These are phyloP conservation scores for Hypoxylon sp. DNA, from an alignment of 2,329 filamentous ascomycete species.

Conservation along the genomic window DNA sequence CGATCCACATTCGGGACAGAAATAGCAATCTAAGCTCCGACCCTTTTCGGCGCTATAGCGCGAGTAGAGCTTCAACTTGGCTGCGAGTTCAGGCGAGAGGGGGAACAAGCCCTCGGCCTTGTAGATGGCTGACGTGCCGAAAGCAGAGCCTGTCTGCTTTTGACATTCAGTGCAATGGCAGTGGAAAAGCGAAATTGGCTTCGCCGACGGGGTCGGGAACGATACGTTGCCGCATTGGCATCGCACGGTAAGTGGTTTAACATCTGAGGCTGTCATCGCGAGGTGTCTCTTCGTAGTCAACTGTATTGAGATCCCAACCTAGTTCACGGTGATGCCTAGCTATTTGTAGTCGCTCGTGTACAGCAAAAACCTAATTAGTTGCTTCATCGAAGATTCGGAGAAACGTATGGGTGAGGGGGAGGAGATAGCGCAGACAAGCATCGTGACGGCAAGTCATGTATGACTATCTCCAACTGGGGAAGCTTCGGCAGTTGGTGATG, in stretches of 20 bases:
- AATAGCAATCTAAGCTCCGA: conserved; percentile 60
- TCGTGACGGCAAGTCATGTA: not conserved
- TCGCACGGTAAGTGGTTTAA: conserved; percentile 48
- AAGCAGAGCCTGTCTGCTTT: conserved; percentile 62
- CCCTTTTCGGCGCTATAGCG: conserved; percentile 58
- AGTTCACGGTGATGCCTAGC: not conserved
- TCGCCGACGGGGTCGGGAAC: conserved; percentile 55
- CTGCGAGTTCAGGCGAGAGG: conserved; percentile 53
- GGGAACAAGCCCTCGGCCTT: conserved; percentile 60
- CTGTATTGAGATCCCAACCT: not conserved
- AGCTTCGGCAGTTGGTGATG: conserved; percentile 31
- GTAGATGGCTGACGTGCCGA: conserved; percentile 63
- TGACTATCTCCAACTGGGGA: conserved; percentile 28
- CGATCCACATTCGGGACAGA: conserved; percentile 59
- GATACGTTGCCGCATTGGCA: conserved; percentile 61
- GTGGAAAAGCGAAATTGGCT: conserved; percentile 58
- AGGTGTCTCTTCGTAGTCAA: not conserved
- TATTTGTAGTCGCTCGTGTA: not conserved
- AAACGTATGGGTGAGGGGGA: not conserved
- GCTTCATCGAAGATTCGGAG: not conserved
- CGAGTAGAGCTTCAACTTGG: conserved; percentile 57
- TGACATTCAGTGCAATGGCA: conserved; percentile 65
- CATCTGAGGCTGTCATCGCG: conserved; percentile 27
- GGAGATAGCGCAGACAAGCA: not conserved
- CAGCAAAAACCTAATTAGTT: not conserved